Evolutionary conservation across 1,284 basidiomycete species (phyloP), one percentile per base, ranked within the genome.

Genomic region (Malassezia yamatoensis): DNA sequence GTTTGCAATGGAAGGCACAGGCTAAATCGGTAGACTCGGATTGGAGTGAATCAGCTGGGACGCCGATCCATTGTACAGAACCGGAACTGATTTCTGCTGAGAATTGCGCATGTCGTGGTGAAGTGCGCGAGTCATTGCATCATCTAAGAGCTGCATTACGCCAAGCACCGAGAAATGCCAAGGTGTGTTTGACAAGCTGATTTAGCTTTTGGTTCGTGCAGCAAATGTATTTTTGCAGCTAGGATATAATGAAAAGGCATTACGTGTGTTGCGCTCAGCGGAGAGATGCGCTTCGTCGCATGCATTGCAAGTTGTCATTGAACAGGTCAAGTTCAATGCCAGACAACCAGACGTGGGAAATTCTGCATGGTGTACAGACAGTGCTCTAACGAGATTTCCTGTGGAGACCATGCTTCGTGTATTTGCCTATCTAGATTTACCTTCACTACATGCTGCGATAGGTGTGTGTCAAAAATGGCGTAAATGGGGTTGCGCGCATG

Each of bases 141-240:
- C 49, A 52, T 36, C 35, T 52, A 33, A 49, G 54, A 34, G 49
- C 47, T n/a, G 44, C 48, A 34, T 40, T 57, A 1, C 49, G 49
- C 2, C 43, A 36, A 5, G 49, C 49, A 16, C 40, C 54, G 10
- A 33, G 16, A 16, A n/a, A 41, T 15, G 35, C 37, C 24, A 24
- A 44, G n/a, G 36, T 51, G n/a, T 35, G 44, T 46, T 16, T 32
- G 8, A 16, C 21, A 29, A 29, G 29, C 46, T 15, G 33, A 16
- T 37, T 3, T 37, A 35, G 46, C 24, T 10, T 2, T 24, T 58
- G 1, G 21, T 44, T 12, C 34, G 20, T 13, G 44, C 50, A 15
- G 55, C 55, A 2, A 16, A 41, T 10, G 40, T 49, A 7, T 44
- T 58, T 10, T 8, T 36, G 13, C 41, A 21, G 18, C 11, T 42